phyloP scores from a whole-genome alignment of 805 yeast species.

The Hanseniaspora valbyensis region DNA sequence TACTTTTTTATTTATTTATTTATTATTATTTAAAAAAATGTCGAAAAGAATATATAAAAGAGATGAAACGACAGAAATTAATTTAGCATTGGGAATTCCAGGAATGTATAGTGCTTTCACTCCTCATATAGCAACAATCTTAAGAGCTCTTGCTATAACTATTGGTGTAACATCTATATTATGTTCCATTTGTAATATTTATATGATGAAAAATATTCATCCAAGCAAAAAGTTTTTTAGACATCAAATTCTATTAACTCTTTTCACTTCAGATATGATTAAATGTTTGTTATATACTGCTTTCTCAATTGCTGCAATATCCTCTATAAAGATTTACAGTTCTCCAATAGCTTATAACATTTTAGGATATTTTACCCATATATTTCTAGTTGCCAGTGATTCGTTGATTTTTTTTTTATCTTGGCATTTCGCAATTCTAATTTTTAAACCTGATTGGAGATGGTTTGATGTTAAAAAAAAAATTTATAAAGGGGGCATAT shows the following conservation, averaged over 20 bases:
- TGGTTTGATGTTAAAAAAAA: constrained; percentile 31
- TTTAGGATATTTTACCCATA: constrained; percentile 71
- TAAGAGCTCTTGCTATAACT: constrained; percentile 37
- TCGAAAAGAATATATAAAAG: too few relatives aligned
- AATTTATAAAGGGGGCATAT: constrained; percentile 63
- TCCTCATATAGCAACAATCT: constrained; percentile 16
- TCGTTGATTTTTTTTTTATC: constrained; percentile 57
- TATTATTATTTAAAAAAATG: too few relatives aligned
- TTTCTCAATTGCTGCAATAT: constrained; percentile 40
- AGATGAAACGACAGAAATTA: constrained; percentile 26
- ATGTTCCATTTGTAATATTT: constrained; percentile 49
- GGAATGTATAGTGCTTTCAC: constrained; percentile 28
- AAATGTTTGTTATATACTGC: constrained; percentile 37
- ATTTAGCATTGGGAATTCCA: constrained; percentile 27
- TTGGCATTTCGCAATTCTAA: constrained; percentile 62
- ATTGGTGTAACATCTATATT: constrained; percentile 41
- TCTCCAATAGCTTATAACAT: constrained; percentile 45
- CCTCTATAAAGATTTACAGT: constrained; percentile 51
- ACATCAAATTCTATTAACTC: constrained; percentile 55
- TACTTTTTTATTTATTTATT: too few relatives aligned
- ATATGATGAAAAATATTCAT: constrained; percentile 51
- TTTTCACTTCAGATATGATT: constrained; percentile 61
- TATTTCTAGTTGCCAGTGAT: constrained; percentile 76
- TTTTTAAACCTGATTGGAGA: constrained; percentile 50
- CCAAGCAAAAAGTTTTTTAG: constrained; percentile 52